Evolutionary conservation across 2,329 filamentous ascomycete species (phyloP).

Genomic region (Trichoderma asperellum): DNA sequence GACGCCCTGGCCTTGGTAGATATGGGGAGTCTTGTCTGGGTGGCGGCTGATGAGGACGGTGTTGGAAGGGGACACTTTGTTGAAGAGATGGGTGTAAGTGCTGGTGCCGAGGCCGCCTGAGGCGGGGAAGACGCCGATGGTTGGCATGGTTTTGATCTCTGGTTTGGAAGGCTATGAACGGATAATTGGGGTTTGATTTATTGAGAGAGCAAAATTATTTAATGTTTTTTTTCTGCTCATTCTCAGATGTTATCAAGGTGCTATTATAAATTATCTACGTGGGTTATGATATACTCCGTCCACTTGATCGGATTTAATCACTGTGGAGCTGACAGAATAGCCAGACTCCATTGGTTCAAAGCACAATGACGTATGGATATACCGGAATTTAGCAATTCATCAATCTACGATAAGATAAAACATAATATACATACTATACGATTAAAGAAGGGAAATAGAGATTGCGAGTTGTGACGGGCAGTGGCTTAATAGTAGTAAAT

Average conservation of each 20-base stretch:
- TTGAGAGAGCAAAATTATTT: not conserved
- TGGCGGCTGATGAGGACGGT: constrained; percentile 16
- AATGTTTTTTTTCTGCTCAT: not conserved
- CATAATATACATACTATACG: no score
- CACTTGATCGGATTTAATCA: not conserved
- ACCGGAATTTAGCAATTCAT: not conserved
- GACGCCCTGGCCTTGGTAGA: constrained; percentile 1
- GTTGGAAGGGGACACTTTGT: not conserved
- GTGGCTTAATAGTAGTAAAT: no score
- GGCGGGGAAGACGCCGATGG: constrained; percentile 22
- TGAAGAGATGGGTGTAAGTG: constrained; percentile 24
- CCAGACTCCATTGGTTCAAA: not conserved
- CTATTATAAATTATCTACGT: not conserved
- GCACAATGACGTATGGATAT: constrained; percentile 18
- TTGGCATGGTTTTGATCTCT: not conserved
- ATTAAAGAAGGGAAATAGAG: not conserved
- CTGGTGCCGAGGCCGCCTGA: constrained; percentile 22
- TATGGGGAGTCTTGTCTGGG: constrained; percentile 13
- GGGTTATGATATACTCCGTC: not conserved
- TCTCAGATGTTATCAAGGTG: not conserved
- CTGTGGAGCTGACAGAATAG: not conserved
- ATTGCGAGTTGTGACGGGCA: not conserved
- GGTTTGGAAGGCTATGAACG: not conserved
- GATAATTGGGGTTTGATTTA: not conserved
- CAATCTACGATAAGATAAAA: not conserved